Conservation (phyloP, 1,284 basidiomycete species). For the Lentinula novae-zelandiae region DNA sequence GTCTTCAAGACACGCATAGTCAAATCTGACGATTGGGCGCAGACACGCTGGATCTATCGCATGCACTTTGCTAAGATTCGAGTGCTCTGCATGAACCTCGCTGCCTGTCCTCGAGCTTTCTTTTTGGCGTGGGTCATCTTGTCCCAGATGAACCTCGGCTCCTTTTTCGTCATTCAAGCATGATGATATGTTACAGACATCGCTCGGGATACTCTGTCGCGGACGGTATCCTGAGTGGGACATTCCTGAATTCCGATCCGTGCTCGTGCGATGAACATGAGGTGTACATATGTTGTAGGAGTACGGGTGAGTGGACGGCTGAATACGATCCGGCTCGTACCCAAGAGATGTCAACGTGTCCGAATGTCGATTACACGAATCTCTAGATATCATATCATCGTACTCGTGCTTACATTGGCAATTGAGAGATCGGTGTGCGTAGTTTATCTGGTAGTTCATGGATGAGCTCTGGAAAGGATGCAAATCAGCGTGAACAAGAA, state of each 20-base stretch:
- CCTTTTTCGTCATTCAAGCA: not conserved
- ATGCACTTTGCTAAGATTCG: not conserved
- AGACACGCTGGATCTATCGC: slow-evolving; percentile 6
- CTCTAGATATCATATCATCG: not conserved
- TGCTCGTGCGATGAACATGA: not conserved
- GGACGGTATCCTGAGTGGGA: not conserved
- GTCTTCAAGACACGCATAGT: slow-evolving; percentile 15
- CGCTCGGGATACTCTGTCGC: slow-evolving; percentile 1
- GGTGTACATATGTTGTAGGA: not conserved
- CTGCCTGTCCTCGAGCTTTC: not conserved
- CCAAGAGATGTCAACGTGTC: not conserved
- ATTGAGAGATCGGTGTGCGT: not conserved
- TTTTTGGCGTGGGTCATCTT: not conserved
- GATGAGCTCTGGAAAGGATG: not conserved
- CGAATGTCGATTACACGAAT: not conserved
- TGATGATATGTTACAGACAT: not conserved
- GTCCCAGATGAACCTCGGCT: not conserved
- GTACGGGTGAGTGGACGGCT: not conserved
- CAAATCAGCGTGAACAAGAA: not conserved
- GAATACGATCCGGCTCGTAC: not conserved
- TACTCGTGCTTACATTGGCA: not conserved
- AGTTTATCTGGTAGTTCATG: not conserved
- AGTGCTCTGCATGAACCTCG: not conserved
- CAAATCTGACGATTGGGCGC: slow-evolving; percentile 9
- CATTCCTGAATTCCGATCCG: not conserved